A percentile compares a stretch with the other conserved stretches of the same genome.
Conservation (phyloP, 108 stramenopile genomes). For the Nitzschia inconspicua region DNA sequence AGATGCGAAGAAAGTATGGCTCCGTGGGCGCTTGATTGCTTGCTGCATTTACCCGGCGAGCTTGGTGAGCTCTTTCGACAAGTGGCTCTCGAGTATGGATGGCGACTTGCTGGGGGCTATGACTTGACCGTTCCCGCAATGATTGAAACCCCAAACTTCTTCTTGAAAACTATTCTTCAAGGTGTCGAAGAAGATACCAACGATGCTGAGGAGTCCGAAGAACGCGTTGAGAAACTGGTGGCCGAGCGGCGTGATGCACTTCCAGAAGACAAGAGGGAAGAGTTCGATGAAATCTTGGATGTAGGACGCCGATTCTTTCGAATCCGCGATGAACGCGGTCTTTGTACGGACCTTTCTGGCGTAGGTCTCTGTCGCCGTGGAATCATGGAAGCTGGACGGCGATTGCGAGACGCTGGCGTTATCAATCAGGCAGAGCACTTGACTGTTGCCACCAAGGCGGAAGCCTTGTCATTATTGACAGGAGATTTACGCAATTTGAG, state of each 20-base stretch:
- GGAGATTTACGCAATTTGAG: neutral
- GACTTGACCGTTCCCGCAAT: constrained; percentile 15
- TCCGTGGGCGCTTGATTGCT: constrained; percentile 1
- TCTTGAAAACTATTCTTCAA: constrained; percentile 11
- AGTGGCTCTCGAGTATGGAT: constrained; percentile 18
- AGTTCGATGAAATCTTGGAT: constrained; percentile 23
- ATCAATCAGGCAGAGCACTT: constrained; percentile 2
- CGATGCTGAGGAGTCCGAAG: neutral
- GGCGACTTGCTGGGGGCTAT: constrained; percentile 21
- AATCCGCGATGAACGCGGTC: constrained; percentile 27
- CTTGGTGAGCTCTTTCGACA: constrained; percentile 2
- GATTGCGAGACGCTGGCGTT: constrained; percentile 3
- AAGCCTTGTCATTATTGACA: constrained; percentile 6
- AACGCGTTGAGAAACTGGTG: constrained; percentile 6
- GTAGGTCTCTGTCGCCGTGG: constrained; percentile 24
- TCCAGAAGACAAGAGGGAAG: constrained; percentile 23
- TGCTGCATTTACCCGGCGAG: constrained; percentile 8
- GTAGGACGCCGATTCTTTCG: constrained; percentile 19
- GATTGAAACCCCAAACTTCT: constrained; percentile 26
- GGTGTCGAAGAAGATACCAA: constrained; percentile 12
- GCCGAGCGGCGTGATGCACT: constrained; percentile 1
- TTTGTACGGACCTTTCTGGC: constrained; percentile 19
- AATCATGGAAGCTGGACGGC: constrained; percentile 17
- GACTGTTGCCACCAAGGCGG: constrained; percentile 10
- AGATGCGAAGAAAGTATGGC: constrained; percentile 4